Evolutionary conservation across 1,139 yeast genomes (phyloP), one percentile per base, ranked within the genome.

Genomic region (Zygosaccharomyces pseudobailii): DNA sequence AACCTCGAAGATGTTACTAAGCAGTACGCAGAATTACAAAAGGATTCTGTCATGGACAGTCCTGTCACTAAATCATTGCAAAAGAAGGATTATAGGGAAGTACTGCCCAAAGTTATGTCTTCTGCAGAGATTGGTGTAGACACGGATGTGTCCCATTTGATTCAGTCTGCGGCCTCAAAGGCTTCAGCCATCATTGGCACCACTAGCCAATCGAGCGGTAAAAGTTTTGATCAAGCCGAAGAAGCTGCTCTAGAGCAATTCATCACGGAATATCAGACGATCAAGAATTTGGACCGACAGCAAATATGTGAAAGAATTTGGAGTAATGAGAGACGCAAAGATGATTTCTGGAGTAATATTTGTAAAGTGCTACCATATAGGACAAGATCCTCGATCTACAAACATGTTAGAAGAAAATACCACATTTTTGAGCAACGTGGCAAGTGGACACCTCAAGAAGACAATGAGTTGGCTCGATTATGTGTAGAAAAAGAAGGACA

Each of bases 391-490:
- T 84, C 94, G 9, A 80, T 90, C 5, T 90, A 90, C 69, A 90
- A 90, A 65, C 97, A 90, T 64, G 94, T 90, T 9, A 75, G 96
- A 58, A 75, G 97, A 61, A 82, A 87, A 49, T 90, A 88, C 63
- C 96, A 90, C 66, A 79, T 87, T 17, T 90, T 88, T 62, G 82
- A 82, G 38, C 87, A 83, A 23, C 74, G 97, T 51, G 97, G 95
- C 22, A 87, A 82, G 61, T 90, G 97, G 97, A 81, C 84, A 0
- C 72, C 77, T 4, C 87, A 80, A 51, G 96, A 89, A 53, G 97
- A 90, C 65, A 76, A 71, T 34, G 74, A 75, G 44, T 71, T 90
- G 47, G 78, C 80, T 1, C 75, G 74, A 48, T 71, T 87, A 45
- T 87, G 87, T 4, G 69, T 75, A 6, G 80, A 80, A 33, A 78